A percentile compares a stretch with the other conserved stretches of the same genome.
Evolutionary conservation across 2,329 filamentous ascomycete species (phyloP).

Genomic region (Ascochyta clinopodiicola): DNA sequence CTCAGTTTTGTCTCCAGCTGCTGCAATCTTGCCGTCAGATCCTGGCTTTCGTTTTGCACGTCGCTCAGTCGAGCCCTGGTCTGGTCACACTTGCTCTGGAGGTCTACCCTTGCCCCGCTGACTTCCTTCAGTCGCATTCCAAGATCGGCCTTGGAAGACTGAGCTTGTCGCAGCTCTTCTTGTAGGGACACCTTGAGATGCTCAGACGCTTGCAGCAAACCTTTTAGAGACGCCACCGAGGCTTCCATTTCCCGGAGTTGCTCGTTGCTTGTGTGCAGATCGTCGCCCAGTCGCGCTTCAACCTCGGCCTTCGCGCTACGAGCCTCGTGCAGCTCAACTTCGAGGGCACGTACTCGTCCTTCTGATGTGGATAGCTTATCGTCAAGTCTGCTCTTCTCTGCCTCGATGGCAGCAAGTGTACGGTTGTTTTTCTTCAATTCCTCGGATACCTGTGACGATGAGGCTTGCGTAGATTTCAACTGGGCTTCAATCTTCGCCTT

Average conservation of each 20-base stretch:
- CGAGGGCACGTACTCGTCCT: constrained; percentile 23
- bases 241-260: constrained; percentile 34
- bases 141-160: constrained; percentile 16
- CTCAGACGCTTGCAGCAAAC: constrained; percentile 24
- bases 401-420: constrained; percentile 34
- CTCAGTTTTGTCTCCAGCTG: constrained; percentile 18
- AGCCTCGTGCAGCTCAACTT: constrained; percentile 27
- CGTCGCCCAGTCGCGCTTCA: constrained; percentile 20
- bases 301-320: constrained; percentile 21
- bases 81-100: constrained; percentile 19
- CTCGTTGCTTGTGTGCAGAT: constrained; percentile 22
- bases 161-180: constrained; percentile 22
- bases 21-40: constrained; percentile 9
- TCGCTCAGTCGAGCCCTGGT: constrained; percentile 10
- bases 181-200: constrained; percentile 22
- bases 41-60: constrained; percentile 11
- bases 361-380: constrained; percentile 31
- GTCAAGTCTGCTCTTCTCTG: constrained; percentile 27
- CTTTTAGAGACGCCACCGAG: constrained; percentile 26
- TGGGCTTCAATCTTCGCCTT: constrained; percentile 30
- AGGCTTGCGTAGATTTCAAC: constrained; percentile 27
- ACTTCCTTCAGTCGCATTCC: constrained; percentile 20
- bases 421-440: constrained; percentile 28
- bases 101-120: constrained; percentile 10
- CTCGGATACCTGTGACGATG: constrained; percentile 27